Conservation (phyloP, 768 basidiomycete genomes). For the Pisolithus orientalis region DNA sequence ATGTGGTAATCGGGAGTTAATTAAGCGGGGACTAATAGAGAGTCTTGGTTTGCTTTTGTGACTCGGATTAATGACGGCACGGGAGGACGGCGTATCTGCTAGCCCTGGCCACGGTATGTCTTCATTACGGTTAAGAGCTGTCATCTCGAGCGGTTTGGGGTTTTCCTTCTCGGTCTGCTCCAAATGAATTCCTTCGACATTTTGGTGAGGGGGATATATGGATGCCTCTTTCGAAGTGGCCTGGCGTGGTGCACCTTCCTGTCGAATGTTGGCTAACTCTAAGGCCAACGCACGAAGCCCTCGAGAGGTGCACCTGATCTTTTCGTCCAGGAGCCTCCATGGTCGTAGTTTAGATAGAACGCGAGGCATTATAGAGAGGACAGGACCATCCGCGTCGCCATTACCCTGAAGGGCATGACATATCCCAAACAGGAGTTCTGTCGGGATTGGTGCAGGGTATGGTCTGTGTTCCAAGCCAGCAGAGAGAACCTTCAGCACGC, state of each 20-base stretch:
- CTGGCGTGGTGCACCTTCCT: not conserved
- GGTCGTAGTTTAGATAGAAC: constrained; percentile 18
- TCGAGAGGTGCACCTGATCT: constrained; percentile 7
- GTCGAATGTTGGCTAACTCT: constrained; percentile 11
- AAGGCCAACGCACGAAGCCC: constrained; percentile 14
- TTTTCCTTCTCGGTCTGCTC: not conserved
- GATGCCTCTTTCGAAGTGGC: not conserved
- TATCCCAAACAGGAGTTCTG: constrained; percentile 19
- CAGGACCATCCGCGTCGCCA: not conserved
- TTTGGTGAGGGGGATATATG: constrained; percentile 2
- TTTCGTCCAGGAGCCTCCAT: constrained; percentile 19
- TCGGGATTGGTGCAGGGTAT: constrained; percentile 2
- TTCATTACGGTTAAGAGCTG: not conserved
- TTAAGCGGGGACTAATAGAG: constrained; percentile 9
- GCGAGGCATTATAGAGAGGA: constrained; percentile 10
- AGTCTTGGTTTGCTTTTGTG: not conserved
- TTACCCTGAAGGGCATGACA: constrained; percentile 10
- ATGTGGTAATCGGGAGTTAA: constrained; percentile 5
- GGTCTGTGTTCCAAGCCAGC: not conserved
- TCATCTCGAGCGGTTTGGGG: too few relatives aligned
- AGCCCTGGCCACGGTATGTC: not conserved
- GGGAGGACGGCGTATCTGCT: not conserved
- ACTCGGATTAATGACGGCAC: not conserved
- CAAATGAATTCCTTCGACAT: constrained; percentile 8
- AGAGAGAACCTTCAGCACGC: constrained; percentile 12